Percentiles rank a stretch among this genome's conserved stretches.
phyloP scores from a whole-genome alignment of 371 early-diverging fungal genomes.

The Mucor indicus region DNA sequence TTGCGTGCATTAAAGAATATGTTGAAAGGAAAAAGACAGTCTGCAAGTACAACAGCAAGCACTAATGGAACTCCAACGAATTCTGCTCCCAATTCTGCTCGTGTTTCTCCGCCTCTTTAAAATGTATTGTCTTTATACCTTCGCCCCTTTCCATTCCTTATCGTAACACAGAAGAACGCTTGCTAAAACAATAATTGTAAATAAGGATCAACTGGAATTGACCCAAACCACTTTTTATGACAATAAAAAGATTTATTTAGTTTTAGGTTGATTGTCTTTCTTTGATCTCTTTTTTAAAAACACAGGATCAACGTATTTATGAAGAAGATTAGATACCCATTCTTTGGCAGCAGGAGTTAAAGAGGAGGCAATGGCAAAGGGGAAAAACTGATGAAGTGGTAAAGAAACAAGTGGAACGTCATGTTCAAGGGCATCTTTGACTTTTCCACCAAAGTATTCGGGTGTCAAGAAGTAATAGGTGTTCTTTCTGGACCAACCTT shows the following conservation, averaged over 20 bases:
- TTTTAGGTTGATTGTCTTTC: background rate
- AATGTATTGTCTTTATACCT: background rate
- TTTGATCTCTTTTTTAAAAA: background rate
- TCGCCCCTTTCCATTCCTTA: background rate
- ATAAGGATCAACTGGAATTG: background rate
- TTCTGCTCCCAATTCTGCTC: constrained; percentile 13
- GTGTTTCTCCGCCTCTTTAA: constrained; percentile 19
- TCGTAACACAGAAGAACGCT: background rate
- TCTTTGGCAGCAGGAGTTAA: constrained; percentile 10
- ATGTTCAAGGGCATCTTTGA: constrained; percentile 9
- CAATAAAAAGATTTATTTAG: constrained; percentile 5
- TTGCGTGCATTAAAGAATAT: constrained; percentile 80
- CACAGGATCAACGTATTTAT: constrained; percentile 1
- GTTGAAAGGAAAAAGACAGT: constrained; percentile 54
- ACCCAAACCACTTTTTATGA: background rate
- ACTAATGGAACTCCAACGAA: background rate
- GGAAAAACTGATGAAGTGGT: constrained; percentile 16
- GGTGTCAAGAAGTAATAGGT: constrained; percentile 3
- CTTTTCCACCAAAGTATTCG: constrained; percentile 10
- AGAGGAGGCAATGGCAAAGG: background rate
- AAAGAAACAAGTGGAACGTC: constrained; percentile 16
- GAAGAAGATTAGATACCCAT: background rate
- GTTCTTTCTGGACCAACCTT: background rate
- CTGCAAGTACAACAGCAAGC: background rate
- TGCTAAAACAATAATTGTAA: background rate